These are phyloP conservation scores for Trichoderma endophyticum DNA, from an alignment of 2,329 filamentous ascomycete species.

Conservation along the genomic window DNA sequence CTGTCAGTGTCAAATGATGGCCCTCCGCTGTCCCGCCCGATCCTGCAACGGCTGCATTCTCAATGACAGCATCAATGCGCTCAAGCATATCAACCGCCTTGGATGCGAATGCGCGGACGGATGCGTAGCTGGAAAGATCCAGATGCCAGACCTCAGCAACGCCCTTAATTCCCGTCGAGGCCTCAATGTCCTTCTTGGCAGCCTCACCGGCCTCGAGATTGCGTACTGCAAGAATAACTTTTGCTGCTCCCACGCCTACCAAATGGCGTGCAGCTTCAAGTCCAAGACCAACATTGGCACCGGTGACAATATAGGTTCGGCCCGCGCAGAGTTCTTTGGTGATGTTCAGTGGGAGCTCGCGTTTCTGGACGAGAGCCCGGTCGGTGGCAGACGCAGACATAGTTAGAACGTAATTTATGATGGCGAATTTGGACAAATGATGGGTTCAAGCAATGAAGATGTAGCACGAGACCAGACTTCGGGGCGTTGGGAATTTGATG, in stretches of 20 bases:
- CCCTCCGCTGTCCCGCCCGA: conserved; percentile 33
- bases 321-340: conserved; percentile 1
- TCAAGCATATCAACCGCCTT: conserved; percentile 29
- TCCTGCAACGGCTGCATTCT: conserved; percentile 37
- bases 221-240: conserved; percentile 44
- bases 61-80: conserved; percentile 43
- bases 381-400: not conserved
- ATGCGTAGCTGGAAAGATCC: conserved; percentile 40
- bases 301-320: conserved; percentile 37
- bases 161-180: conserved; percentile 24
- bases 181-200: conserved; percentile 38
- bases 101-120: conserved; percentile 35
- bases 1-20: conserved; percentile 41
- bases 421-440: not conserved
- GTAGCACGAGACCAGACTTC: not conserved
- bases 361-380: not conserved
- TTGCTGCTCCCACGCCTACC: conserved; percentile 36
- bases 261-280: conserved; percentile 43
- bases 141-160: conserved; percentile 43
- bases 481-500: not conserved
- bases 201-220: conserved; percentile 39
- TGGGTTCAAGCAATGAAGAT: not conserved
- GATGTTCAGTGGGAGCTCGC: not conserved
- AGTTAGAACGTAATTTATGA: no score
- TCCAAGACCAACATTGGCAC: conserved; percentile 41